Percentiles rank a stretch among this genome's conserved stretches.
These are phyloP conservation scores for Pichia sp. DNA, from an alignment of 1,139 yeast genomes.

Conservation along the genomic window DNA sequence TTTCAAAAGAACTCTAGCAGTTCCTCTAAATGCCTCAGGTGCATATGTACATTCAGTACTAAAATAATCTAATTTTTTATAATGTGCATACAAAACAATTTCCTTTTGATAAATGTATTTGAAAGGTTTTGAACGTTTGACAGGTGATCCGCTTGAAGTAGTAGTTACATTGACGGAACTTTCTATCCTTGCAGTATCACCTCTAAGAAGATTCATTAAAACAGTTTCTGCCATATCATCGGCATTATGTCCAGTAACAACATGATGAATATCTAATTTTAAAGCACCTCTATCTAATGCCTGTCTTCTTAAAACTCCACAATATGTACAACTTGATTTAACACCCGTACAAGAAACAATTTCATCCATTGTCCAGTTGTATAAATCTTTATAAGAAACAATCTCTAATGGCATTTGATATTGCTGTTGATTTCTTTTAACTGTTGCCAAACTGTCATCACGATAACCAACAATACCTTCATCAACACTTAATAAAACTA, in stretches of 20 bases:
- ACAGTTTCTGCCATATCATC: constrained; percentile 99
- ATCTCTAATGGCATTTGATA: constrained; percentile 86
- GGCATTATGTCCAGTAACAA: constrained; percentile 98
- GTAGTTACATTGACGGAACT: constrained; percentile 88
- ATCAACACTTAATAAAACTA: constrained; percentile 81
- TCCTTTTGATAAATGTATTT: constrained; percentile 96
- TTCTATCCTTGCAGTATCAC: constrained; percentile 92
- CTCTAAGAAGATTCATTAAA: constrained; percentile 86
- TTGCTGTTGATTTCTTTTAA: constrained; percentile 83
- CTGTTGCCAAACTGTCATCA: constrained; percentile 96
- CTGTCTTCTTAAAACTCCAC: constrained; percentile 95
- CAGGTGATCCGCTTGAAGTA: constrained; percentile 68
- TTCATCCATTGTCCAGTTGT: constrained; percentile 98
- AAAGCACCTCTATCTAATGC: constrained; percentile 96
- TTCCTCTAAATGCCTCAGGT: constrained; percentile 97
- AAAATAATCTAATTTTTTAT: constrained; percentile 89
- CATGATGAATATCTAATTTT: constrained; percentile 79
- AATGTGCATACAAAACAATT: constrained; percentile 94
- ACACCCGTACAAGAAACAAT: constrained; percentile 94
- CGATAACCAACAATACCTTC: constrained; percentile 97
- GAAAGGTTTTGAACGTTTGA: constrained; percentile 90
- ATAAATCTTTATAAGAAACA: constrained; percentile 81
- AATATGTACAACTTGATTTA: constrained; percentile 92
- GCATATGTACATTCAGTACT: constrained; percentile 98
- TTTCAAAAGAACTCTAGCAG: constrained; percentile 88